Evolutionary conservation across 163 green algal species (phyloP), one percentile per base, ranked within the genome.

Genomic region (Scenedesmus sp.): DNA sequence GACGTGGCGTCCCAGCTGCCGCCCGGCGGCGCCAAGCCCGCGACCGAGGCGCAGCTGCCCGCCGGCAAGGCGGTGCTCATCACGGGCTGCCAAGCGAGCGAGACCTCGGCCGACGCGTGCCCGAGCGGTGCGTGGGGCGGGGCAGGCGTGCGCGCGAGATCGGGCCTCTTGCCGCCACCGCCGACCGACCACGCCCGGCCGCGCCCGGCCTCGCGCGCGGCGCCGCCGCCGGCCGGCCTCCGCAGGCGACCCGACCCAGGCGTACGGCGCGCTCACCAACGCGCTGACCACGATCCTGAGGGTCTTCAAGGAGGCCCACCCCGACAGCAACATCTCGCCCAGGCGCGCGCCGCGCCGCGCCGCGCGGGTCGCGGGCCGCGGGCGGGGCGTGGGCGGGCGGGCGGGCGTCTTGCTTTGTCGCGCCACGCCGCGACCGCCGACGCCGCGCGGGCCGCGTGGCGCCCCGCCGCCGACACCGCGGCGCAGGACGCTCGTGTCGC

Each of bases 221-320:
- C 44, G 44, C 28, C 63, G 33, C 17, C 58, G 44, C 31, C 58
- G 44, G 29, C 29, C 45, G 47, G n/a, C n/a, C n/a, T n/a, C 47
- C 42, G 42, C 64, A 70, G 85, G 85, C 20, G 75, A 92, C 78
- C 65, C 81, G 13, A 39, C 53, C 22, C 77, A 91, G 60, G 87
- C 89, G 0, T 89, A 87, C 75, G 90, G 90, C 22, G 90, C 90
- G 17, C 84, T 94, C 60, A 92, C 75, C 69, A 91, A 93, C 62
- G 83, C 86, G 28, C 75, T 94, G 15, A 78, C 81, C 13, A 88
- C 82, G 0, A 83, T 89, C 10, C 51, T 92, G 17, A 69, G 75
- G 4, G 34, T 70, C 36, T 78, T 63, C 34, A 85, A 73, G 63
- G 29, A 71, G 36, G 31, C 64, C 44, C 60, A 83, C 48, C 76